Percentiles rank a stretch among this genome's conserved stretches.
phyloP scores from a whole-genome alignment of 306 rosid genomes.

The Quercus cerris region DNA sequence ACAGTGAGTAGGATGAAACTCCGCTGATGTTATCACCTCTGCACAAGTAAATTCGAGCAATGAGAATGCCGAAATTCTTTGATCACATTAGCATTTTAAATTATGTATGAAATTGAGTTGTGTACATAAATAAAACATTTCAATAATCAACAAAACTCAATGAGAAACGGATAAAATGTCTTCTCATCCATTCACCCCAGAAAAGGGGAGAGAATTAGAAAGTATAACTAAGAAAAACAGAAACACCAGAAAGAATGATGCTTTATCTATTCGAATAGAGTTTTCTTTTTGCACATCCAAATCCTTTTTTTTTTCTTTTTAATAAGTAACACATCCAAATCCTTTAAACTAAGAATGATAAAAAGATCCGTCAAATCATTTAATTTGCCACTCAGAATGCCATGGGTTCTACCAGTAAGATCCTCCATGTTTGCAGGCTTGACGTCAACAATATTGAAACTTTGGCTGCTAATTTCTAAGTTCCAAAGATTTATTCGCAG shows the following conservation, averaged over 20 bases:
- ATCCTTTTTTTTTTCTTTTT: background rate
- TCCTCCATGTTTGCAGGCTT: constrained; percentile 99
- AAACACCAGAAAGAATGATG: background rate
- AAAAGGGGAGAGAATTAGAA: background rate
- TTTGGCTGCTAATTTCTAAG: constrained; percentile 96
- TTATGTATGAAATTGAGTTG: background rate
- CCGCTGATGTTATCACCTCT: constrained; percentile 99
- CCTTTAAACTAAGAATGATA: background rate
- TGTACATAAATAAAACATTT: background rate
- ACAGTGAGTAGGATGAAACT: constrained; percentile 96
- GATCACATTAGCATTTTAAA: background rate
- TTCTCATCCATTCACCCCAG: background rate
- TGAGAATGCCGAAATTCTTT: background rate
- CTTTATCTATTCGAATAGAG: background rate
- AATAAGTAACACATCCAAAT: background rate
- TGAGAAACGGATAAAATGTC: background rate
- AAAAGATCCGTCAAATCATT: constrained; percentile 6
- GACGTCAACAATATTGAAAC: constrained; percentile 96
- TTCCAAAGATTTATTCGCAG: constrained; percentile 99
- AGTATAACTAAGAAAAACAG: background rate
- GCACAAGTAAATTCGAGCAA: constrained; percentile 31
- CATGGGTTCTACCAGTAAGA: constrained; percentile 72
- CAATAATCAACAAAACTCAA: background rate
- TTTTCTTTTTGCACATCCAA: background rate
- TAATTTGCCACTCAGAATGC: constrained; percentile 1